Base-by-base conservation (phyloP, 257 asterid genomes). In the Echium plantagineum region DNA sequence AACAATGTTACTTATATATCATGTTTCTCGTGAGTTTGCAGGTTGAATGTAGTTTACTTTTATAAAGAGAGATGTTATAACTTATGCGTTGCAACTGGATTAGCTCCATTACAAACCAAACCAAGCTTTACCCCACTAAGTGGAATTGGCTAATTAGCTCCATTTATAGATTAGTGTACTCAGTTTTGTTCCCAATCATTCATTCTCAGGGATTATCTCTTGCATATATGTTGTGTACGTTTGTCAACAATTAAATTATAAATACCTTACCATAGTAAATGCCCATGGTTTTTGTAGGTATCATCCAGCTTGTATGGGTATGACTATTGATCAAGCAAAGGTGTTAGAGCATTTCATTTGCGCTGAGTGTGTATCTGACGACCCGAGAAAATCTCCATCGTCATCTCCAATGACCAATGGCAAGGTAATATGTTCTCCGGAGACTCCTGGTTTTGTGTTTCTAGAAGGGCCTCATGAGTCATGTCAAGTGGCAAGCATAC, bases 221-320 rank as follows among this genome's bases (percentile, higher is more conserved):
- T 42, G 13, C 49, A 10, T 10, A 42, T 42, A 42, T 42, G 10
- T 42, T 42, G 3, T 42, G 12, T 42, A 42, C 5, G 0, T 42
- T 42, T 12, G 16, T 10, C 49, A 42, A 15, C 0, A 13, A 42
- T 42, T 2, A 1, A 7, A 15, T 42, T 42, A 42, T 42, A 13
- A 42, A 42, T 42, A 12, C 49, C 49, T 42, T 13, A 0, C 1
- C 12, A 42, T 2, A 42, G 12, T 12, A 17, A 42, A 10, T 42
- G 10, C 10, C 49, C 16, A 42, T 59, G 70, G 28, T 32, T 56
- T 68, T 63, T 63, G 58, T 65, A 84, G 95, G 95, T 86, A 71
- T 69, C 95, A 86, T 78, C 95, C 95, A 4, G 73, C 67, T 57
- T 86, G 95, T 72, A 71, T 84, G 20, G 77, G 76, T 7, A 65